phyloP scores from a whole-genome alignment of 176 grass and related monocot genomes.

The Ensete glaucum region DNA sequence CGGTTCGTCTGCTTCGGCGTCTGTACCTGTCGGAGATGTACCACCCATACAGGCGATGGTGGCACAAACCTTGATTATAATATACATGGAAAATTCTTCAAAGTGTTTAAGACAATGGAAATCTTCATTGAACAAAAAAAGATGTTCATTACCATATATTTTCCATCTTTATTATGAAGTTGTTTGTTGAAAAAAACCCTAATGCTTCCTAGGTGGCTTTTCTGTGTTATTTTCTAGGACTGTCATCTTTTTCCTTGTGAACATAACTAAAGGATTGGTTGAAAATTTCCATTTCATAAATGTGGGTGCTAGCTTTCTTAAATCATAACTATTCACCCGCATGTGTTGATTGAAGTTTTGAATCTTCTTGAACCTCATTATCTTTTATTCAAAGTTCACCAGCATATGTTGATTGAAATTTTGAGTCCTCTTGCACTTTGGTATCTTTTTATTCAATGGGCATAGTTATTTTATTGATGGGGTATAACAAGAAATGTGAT shows the following conservation, averaged over 20 bases:
- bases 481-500: not conserved
- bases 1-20: no score
- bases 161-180: not conserved
- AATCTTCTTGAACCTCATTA: not conserved
- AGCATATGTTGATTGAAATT: not conserved
- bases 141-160: not conserved
- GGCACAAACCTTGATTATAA: no score
- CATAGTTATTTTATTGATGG: not conserved
- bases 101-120: no score
- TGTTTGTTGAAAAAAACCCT: not conserved
- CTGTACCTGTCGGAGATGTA: no score
- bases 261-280: not conserved
- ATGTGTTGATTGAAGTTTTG: not conserved
- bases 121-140: no score
- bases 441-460: not conserved
- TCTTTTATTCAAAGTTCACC: not conserved
- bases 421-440: not conserved
- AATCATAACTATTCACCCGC: not conserved
- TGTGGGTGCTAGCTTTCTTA: not conserved
- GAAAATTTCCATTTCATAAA: not conserved
- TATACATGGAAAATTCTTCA: no score
- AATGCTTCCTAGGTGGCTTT: not conserved
- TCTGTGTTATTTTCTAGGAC: not conserved
- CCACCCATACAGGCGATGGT: no score
- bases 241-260: not conserved